Evolutionary conservation across 2,329 filamentous ascomycete species (phyloP).

Genomic region (Capronia americana): DNA sequence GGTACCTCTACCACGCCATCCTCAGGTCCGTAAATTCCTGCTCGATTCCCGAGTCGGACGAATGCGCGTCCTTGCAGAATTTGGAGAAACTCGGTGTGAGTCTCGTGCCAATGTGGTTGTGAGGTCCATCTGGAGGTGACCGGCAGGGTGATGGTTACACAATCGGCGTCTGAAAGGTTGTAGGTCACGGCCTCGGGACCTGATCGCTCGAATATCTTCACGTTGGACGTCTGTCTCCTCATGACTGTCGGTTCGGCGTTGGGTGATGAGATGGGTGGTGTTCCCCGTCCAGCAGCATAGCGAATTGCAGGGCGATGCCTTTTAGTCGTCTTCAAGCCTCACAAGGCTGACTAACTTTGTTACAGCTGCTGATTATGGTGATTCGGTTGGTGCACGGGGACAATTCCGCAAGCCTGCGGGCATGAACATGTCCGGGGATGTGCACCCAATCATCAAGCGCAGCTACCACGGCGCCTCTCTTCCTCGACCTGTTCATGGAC

Average conservation of each 20-base stretch:
- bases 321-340: background rate
- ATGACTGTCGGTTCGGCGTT: constrained; percentile 17
- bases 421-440: background rate
- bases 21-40: constrained; percentile 12
- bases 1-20: constrained; percentile 43
- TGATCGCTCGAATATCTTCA: constrained; percentile 19
- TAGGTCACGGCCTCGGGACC: constrained; percentile 30
- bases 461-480: background rate
- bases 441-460: background rate
- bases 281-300: background rate
- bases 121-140: constrained; percentile 55
- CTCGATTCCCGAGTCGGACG: constrained; percentile 26
- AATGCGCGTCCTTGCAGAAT: constrained; percentile 50
- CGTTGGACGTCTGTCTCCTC: constrained; percentile 17
- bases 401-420: constrained; percentile 20
- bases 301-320: background rate
- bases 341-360: constrained; percentile 15
- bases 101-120: constrained; percentile 58
- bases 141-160: constrained; percentile 55
- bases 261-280: background rate
- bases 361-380: background rate
- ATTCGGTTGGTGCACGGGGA: background rate
- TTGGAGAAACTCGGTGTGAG: constrained; percentile 55
- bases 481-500: background rate
- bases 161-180: constrained; percentile 47